Evolutionary conservation across 306 rosid genomes (phyloP).

Genomic region (Fragaria ananassa): DNA sequence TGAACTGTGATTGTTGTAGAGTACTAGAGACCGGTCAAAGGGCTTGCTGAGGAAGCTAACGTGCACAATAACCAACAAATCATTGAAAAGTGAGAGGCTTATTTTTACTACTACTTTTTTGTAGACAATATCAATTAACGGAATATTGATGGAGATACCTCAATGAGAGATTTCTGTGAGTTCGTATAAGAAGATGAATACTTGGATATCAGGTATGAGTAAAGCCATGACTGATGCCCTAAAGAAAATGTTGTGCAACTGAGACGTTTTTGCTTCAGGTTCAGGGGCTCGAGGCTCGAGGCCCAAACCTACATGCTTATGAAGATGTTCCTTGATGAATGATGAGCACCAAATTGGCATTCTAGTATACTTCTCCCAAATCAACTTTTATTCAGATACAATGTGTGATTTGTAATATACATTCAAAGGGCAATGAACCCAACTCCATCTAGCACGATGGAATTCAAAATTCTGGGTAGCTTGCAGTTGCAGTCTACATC

Average conservation of each 20-base stretch:
- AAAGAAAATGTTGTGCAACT: too few species aligned
- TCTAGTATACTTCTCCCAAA: not conserved
- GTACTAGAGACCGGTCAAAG: not conserved
- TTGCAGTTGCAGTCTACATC: not conserved
- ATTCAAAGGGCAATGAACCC: not conserved
- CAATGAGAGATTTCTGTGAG: too few species aligned
- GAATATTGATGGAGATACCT: too few species aligned
- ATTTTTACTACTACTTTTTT: too few species aligned
- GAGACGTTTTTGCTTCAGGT: not conserved
- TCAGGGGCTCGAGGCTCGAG: not conserved
- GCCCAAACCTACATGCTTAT: not conserved
- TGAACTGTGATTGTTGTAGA: not conserved
- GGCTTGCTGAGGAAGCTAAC: not conserved
- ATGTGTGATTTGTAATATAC: slow-evolving; percentile 3
- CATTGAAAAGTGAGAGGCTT: not conserved
- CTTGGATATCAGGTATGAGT: too few species aligned
- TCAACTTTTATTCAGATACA: slow-evolving; percentile 3
- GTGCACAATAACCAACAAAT: not conserved
- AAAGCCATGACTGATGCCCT: too few species aligned
- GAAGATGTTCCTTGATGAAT: not conserved
- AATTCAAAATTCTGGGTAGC: slow-evolving; percentile 14
- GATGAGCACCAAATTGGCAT: not conserved
- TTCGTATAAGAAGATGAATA: too few species aligned
- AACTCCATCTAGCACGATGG: not conserved
- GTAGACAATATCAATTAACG: too few species aligned